phyloP scores from a whole-genome alignment of 2,329 filamentous ascomycete species.

The Colletotrichum eremochloae region DNA sequence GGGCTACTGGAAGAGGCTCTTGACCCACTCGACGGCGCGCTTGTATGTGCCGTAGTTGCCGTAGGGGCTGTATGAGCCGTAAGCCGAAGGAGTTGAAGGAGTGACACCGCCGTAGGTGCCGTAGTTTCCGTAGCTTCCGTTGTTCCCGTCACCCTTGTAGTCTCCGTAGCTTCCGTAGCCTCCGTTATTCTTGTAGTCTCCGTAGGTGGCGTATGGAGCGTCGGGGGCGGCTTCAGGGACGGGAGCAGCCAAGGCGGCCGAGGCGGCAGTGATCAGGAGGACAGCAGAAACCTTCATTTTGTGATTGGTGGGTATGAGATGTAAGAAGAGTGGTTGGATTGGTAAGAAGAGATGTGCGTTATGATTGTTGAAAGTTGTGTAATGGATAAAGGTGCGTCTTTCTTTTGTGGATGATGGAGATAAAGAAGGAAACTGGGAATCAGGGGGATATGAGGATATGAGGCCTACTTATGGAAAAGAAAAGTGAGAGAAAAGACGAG shows the following conservation, averaged over 20 bases:
- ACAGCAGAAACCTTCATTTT: constrained; percentile 51
- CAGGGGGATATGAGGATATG: not conserved
- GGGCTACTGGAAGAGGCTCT: constrained; percentile 13
- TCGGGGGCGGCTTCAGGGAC: constrained; percentile 36
- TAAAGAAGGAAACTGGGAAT: constrained; percentile 9
- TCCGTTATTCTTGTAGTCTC: constrained; percentile 24
- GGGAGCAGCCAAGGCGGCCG: constrained; percentile 44
- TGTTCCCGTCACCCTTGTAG: constrained; percentile 24
- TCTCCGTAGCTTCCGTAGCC: constrained; percentile 36
- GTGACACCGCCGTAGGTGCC: constrained; percentile 32
- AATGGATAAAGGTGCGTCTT: not conserved
- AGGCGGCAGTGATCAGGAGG: constrained; percentile 46
- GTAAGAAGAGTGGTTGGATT: not conserved
- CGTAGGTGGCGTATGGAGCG: constrained; percentile 34
- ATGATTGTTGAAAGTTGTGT: not conserved
- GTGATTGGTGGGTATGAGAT: not conserved
- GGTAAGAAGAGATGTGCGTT: not conserved
- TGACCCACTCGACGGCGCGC: constrained; percentile 31
- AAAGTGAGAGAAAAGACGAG: not conserved
- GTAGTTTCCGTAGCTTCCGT: constrained; percentile 35
- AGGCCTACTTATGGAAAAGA: constrained; percentile 31
- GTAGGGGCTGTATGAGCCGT: constrained; percentile 19
- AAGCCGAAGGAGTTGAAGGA: not conserved
- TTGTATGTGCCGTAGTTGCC: constrained; percentile 34
- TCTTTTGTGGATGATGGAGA: constrained; percentile 5